A percentile compares a stretch with the other conserved stretches of the same genome.
phyloP scores from a whole-genome alignment of 176 grass and related monocot species.

The Oryza meridionalis region DNA sequence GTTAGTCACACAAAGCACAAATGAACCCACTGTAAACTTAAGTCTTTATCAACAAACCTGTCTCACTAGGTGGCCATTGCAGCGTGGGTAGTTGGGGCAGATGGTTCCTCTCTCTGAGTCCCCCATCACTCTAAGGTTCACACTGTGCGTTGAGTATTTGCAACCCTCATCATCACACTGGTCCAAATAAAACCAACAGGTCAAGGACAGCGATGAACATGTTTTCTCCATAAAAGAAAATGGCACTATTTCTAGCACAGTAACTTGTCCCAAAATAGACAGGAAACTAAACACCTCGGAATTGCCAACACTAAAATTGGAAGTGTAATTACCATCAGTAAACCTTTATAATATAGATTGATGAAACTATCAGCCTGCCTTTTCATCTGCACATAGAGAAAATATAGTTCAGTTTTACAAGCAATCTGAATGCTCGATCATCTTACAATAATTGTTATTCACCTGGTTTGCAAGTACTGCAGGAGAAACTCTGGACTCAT shows the following conservation, averaged over 20 bases:
- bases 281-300: not conserved
- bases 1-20: constrained; percentile 24
- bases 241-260: too few relatives aligned
- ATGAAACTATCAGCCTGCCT: constrained; percentile 94
- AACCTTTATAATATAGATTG: constrained; percentile 77
- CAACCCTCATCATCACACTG: constrained; percentile 92
- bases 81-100: constrained; percentile 86
- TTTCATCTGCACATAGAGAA: constrained; percentile 68
- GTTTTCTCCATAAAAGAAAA: not conserved
- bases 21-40: constrained; percentile 24
- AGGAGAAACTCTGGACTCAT: constrained; percentile 67
- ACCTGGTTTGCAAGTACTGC: constrained; percentile 89
- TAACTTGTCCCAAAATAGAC: not conserved
- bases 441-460: constrained; percentile 7
- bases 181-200: constrained; percentile 29
- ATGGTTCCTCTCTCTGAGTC: constrained; percentile 85
- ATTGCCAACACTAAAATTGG: not conserved
- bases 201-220: constrained; percentile 23
- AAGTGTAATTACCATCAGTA: constrained; percentile 69
- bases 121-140: constrained; percentile 90
- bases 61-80: constrained; percentile 77
- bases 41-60: constrained; percentile 52
- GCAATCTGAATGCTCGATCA: constrained; percentile 11
- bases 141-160: constrained; percentile 68
- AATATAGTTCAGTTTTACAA: constrained; percentile 37